Percentiles rank a stretch among this genome's conserved stretches.
phyloP scores from a whole-genome alignment of 177 flowering plant species.

The Vitis hybrid region DNA sequence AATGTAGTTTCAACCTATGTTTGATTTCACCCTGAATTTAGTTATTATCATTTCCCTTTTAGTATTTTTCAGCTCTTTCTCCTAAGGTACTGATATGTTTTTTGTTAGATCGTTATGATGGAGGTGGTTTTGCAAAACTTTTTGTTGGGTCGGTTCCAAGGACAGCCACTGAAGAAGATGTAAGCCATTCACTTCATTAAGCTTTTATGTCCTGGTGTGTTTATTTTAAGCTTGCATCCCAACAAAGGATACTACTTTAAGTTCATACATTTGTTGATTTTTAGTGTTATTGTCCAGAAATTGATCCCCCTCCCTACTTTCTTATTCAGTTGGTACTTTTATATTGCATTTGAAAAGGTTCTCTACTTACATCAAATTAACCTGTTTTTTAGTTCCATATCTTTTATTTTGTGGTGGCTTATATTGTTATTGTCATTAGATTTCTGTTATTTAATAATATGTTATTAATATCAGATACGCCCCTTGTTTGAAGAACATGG shows the following conservation, averaged over 20 bases:
- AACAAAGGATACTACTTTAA: no score
- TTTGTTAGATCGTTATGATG: conserved; percentile 55
- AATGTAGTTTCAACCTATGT: background rate
- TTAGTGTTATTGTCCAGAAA: no score
- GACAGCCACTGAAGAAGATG: conserved; percentile 88
- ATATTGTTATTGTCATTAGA: no score
- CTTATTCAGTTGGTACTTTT: no score
- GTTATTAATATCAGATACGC: conserved; percentile 61
- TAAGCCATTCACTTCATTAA: conserved; percentile 40
- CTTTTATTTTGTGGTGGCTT: no score
- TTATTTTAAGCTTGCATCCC: no score
- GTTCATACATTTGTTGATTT: no score
- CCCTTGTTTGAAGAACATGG: conserved; percentile 95
- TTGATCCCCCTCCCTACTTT: no score
- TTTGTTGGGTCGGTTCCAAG: conserved; percentile 96
- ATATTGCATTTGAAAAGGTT: no score
- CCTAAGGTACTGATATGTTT: background rate
- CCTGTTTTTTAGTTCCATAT: no score
- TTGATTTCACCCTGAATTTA: background rate
- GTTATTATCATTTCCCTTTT: background rate
- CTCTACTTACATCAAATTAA: no score
- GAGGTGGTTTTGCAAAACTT: conserved; percentile 72
- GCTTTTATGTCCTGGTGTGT: background rate
- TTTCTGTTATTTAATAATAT: background rate
- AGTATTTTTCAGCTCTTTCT: background rate